These are phyloP conservation scores for Borovskyia barvae DNA, from an alignment of 208 protist genomes.

Conservation along the genomic window DNA sequence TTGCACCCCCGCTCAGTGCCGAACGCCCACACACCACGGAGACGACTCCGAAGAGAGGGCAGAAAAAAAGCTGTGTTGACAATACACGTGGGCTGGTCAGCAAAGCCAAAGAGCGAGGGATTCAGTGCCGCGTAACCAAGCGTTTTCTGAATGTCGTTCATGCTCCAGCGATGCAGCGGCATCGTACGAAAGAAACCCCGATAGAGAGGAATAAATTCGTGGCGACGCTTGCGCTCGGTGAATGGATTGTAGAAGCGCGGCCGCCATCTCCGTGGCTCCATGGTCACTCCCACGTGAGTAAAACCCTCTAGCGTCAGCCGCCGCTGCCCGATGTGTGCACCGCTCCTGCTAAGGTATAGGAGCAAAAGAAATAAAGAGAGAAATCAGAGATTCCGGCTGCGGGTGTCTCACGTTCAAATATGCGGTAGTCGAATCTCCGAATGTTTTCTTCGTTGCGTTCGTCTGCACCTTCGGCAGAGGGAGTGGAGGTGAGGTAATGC, in stretches of 20 bases:
- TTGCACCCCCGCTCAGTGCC: conserved; percentile 85
- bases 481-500: no score
- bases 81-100: conserved; percentile 79
- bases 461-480: no score
- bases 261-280: conserved; percentile 80
- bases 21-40: conserved; percentile 75
- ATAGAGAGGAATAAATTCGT: conserved; percentile 60
- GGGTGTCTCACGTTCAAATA: no score
- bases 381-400: no score
- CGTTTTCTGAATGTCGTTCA: conserved; percentile 64
- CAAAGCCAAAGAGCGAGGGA: conserved; percentile 87
- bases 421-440: no score
- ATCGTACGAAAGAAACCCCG: conserved; percentile 82
- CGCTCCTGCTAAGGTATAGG: no score
- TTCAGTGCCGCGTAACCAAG: conserved; percentile 74
- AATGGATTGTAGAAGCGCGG: conserved; percentile 88
- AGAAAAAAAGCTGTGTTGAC: conserved; percentile 89
- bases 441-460: no score
- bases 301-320: neutral
- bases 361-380: no score
- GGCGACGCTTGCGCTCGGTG: conserved; percentile 45
- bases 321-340: no score
- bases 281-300: conserved; percentile 8
- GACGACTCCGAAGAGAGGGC: conserved; percentile 68
- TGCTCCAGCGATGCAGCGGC: conserved; percentile 79